Percentiles rank a stretch among this genome's conserved stretches.
Evolutionary conservation across 2,329 filamentous ascomycete species (phyloP).

Genomic region (Clonostachys chloroleuca): DNA sequence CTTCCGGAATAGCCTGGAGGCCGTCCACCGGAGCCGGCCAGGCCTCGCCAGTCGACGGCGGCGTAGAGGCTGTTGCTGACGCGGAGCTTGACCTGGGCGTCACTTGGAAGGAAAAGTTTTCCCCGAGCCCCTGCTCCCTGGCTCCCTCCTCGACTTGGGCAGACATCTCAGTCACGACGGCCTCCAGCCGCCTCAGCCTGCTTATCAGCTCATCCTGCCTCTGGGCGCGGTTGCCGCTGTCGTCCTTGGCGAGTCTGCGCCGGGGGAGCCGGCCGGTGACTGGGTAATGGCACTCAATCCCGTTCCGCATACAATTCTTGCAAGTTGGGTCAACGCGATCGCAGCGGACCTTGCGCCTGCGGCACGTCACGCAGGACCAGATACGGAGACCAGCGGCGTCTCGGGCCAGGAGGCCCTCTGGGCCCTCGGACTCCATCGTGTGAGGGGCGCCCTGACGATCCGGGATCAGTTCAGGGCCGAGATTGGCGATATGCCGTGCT

Average conservation of each 20-base stretch:
- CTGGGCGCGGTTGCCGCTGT: constrained; percentile 10
- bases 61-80: neutral
- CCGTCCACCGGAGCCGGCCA: constrained; percentile 1
- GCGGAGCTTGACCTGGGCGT: neutral
- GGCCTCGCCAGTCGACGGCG: neutral
- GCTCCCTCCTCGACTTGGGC: constrained; percentile 19
- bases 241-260: constrained; percentile 3
- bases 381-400: constrained; percentile 11
- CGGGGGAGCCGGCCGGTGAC: constrained; percentile 21
- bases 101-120: too few relatives aligned
- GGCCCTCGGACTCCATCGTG: too few relatives aligned
- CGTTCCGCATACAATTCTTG: constrained; percentile 13
- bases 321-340: constrained; percentile 19
- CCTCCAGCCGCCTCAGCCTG: constrained; percentile 18
- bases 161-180: constrained; percentile 20
- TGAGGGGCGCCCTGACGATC: too few relatives aligned
- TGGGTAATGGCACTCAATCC: constrained; percentile 21
- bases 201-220: constrained; percentile 20
- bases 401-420: too few relatives aligned
- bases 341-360: constrained; percentile 21
- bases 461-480: too few relatives aligned
- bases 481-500: too few relatives aligned
- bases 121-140: neutral
- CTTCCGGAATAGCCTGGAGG: neutral
- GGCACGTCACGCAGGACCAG: constrained; percentile 24